A percentile compares a stretch with the other conserved stretches of the same genome.
These are phyloP conservation scores for Trichosporon sp. DNA, from an alignment of 1,284 basidiomycete species.

Conservation along the genomic window DNA sequence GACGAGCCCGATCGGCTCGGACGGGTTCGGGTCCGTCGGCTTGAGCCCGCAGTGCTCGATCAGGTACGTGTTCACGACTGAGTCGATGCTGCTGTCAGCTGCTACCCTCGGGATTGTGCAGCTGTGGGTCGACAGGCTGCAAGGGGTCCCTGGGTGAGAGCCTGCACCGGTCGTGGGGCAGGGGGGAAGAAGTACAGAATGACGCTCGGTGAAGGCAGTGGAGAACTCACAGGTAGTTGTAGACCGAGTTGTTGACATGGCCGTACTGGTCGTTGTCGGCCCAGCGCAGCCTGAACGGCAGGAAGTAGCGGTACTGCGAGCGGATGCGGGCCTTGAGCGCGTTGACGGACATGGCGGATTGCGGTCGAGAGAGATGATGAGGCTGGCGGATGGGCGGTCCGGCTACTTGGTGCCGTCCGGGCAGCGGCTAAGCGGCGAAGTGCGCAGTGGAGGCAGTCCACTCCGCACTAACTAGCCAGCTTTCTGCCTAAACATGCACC, in stretches of 20 bases:
- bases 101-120: no score
- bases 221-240: constrained; percentile 22
- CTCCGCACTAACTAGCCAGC: not conserved
- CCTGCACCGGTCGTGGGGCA: no score
- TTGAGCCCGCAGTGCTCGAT: constrained; percentile 19
- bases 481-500: not conserved
- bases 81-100: constrained; percentile 20
- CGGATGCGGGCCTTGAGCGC: constrained; percentile 14
- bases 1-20: constrained; percentile 21
- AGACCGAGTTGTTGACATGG: constrained; percentile 20
- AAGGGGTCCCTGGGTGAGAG: no score
- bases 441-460: not conserved
- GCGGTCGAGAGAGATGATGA: not conserved
- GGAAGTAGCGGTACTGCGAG: constrained; percentile 16
- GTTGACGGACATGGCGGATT: constrained; percentile 8
- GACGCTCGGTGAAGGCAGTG: not conserved
- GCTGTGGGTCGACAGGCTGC: no score
- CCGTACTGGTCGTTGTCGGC: constrained; percentile 23
- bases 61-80: constrained; percentile 20
- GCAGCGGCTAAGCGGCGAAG: not conserved
- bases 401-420: not conserved
- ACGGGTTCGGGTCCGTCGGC: constrained; percentile 11
- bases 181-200: no score
- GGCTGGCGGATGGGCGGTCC: not conserved
- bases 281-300: constrained; percentile 19